These are phyloP conservation scores for Auricularia sp. DNA, from an alignment of 768 basidiomycete genomes.

Conservation along the genomic window DNA sequence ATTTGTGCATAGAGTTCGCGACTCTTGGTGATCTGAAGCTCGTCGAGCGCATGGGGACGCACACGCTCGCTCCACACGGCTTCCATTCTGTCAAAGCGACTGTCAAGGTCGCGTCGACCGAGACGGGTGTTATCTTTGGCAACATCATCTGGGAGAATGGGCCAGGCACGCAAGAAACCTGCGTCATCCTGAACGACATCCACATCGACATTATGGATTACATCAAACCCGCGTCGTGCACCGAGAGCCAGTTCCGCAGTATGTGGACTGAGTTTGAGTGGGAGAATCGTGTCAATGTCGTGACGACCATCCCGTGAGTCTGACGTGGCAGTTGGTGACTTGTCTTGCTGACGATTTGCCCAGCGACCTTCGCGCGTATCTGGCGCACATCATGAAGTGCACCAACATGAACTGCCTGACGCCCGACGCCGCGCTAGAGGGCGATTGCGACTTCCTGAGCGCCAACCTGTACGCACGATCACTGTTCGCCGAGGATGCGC, in stretches of 20 bases:
- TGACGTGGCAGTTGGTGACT: neutral
- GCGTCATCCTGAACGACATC: constrained; percentile 92
- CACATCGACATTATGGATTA: constrained; percentile 99
- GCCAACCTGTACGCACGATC: constrained; percentile 4
- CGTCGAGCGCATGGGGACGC: constrained; percentile 88
- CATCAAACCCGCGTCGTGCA: constrained; percentile 93
- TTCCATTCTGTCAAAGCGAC: constrained; percentile 99
- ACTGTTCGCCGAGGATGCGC: constrained; percentile 76
- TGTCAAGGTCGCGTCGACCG: constrained; percentile 95
- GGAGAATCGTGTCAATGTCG: constrained; percentile 98
- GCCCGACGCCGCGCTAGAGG: constrained; percentile 75
- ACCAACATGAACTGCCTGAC: constrained; percentile 98
- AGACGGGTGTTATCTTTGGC: constrained; percentile 97
- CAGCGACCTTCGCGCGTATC: constrained; percentile 80
- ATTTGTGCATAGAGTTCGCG: constrained; percentile 93
- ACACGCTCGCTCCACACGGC: constrained; percentile 89
- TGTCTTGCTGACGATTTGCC: neutral
- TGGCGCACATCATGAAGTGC: constrained; percentile 89
- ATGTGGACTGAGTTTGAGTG: constrained; percentile 99
- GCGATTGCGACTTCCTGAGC: constrained; percentile 86
- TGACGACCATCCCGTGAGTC: constrained; percentile 68
- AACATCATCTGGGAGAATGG: constrained; percentile 90
- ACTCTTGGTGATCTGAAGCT: constrained; percentile 95
- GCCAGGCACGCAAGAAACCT: constrained; percentile 75
- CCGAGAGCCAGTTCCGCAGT: constrained; percentile 90